Percentiles rank a stretch among this genome's conserved stretches.
These are phyloP conservation scores for Tinospora cordifolia DNA, from an alignment of 164 flowering plant genomes.

Conservation along the genomic window DNA sequence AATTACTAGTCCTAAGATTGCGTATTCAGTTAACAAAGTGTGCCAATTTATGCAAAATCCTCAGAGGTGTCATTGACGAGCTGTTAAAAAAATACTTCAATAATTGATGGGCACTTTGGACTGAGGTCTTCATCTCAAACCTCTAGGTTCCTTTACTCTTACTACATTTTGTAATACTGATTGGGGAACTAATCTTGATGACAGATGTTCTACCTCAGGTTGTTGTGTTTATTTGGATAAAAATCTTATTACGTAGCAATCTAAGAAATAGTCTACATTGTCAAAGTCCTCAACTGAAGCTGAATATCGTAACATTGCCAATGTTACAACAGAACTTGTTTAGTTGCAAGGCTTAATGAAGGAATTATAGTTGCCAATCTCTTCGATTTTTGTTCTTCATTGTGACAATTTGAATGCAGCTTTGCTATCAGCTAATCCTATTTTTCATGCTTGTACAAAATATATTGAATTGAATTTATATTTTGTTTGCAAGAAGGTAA, in stretches of 20 bases:
- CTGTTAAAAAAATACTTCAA: neutral
- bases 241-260: neutral
- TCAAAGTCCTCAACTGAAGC: neutral
- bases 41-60: conserved; percentile 3
- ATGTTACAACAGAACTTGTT: neutral
- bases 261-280: neutral
- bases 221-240: neutral
- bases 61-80: neutral
- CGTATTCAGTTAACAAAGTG: neutral
- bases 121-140: neutral
- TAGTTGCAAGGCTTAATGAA: no score
- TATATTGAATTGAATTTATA: neutral
- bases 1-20: neutral
- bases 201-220: neutral
- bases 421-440: neutral
- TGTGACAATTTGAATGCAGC: neutral
- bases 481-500: neutral
- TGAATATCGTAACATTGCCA: neutral
- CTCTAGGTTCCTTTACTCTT: neutral
- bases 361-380: no score
- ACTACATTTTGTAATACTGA: neutral
- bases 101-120: neutral
- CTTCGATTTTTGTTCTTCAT: neutral
- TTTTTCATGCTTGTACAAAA: neutral
- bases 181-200: neutral